Evolutionary conservation across 225 moss, liverwort and hornwort species (phyloP).

Genomic region (Bryum argenteum): DNA sequence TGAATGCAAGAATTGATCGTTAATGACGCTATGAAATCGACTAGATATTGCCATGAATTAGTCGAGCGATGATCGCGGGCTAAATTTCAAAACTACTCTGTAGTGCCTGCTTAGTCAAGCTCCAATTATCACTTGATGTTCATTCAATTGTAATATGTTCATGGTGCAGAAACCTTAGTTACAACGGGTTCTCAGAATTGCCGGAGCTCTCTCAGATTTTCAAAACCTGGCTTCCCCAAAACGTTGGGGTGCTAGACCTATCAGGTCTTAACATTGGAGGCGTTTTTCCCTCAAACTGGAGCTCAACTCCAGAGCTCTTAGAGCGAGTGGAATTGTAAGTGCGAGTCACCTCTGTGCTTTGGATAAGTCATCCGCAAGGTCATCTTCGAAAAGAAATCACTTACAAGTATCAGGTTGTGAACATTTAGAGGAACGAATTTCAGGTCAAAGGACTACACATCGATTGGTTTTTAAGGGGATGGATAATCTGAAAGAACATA

Average conservation of each 20-base stretch:
- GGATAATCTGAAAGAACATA: not conserved
- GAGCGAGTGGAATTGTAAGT: slow-evolving; percentile 26
- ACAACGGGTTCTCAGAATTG: slow-evolving; percentile 25
- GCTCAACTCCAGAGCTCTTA: slow-evolving; percentile 8
- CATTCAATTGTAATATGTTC: not conserved
- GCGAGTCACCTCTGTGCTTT: not conserved
- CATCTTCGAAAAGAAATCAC: not conserved
- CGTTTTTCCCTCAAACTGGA: slow-evolving; percentile 34
- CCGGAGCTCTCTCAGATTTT: slow-evolving; percentile 33
- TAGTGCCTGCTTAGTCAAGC: not conserved
- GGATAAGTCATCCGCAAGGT: not conserved
- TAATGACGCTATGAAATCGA: not conserved
- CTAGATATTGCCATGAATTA: not conserved
- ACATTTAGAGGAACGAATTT: not conserved
- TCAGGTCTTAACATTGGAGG: slow-evolving; percentile 35
- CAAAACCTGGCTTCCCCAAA: slow-evolving; percentile 24
- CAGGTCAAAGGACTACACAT: not conserved
- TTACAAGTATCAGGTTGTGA: not conserved
- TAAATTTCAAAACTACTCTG: not conserved
- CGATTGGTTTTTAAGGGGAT: not conserved
- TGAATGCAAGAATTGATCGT: not conserved
- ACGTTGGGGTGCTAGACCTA: slow-evolving; percentile 34
- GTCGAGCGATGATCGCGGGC: not conserved
- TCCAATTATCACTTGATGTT: not conserved
- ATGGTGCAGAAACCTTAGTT: slow-evolving; percentile 41